A percentile compares a stretch with the other conserved stretches of the same genome.
Conservation (phyloP, 441 rosid species). For the Gossypium davidsonii region DNA sequence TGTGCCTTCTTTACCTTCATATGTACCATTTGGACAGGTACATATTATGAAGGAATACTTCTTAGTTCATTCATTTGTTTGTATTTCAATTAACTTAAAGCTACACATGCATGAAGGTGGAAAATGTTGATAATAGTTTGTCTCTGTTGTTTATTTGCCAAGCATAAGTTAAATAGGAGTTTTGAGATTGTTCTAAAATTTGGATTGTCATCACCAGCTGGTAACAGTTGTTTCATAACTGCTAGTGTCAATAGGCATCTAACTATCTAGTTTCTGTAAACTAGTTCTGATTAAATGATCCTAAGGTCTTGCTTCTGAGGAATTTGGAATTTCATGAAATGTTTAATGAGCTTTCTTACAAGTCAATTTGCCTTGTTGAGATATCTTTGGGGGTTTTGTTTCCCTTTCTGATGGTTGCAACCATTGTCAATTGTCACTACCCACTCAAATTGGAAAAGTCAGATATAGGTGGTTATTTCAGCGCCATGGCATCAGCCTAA, state of each 20-base stretch:
- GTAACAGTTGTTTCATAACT: background rate
- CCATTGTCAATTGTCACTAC: background rate
- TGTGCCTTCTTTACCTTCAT: slow-evolving; percentile 85
- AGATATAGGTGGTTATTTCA: slow-evolving; percentile 5
- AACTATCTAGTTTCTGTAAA: background rate
- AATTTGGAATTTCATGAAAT: slow-evolving; percentile 5
- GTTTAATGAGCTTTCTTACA: background rate
- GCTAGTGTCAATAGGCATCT: background rate
- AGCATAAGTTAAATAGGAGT: background rate
- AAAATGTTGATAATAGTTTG: background rate
- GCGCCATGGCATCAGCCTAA: background rate
- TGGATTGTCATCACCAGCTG: background rate
- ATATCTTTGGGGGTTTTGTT: background rate
- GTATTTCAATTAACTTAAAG: slow-evolving; percentile 1
- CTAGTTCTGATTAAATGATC: background rate
- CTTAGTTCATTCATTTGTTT: background rate
- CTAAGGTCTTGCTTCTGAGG: background rate
- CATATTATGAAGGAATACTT: slow-evolving; percentile 11
- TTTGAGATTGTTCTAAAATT: background rate
- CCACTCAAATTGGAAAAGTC: background rate
- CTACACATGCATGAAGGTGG: background rate
- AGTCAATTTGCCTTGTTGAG: background rate
- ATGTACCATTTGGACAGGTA: slow-evolving; percentile 96
- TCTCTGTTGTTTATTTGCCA: slow-evolving; percentile 6
- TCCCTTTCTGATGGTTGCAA: background rate